A percentile compares a stretch with the other conserved stretches of the same genome.
Evolutionary conservation across 306 rosid genomes (phyloP).

Genomic region (Parietaria judaica): DNA sequence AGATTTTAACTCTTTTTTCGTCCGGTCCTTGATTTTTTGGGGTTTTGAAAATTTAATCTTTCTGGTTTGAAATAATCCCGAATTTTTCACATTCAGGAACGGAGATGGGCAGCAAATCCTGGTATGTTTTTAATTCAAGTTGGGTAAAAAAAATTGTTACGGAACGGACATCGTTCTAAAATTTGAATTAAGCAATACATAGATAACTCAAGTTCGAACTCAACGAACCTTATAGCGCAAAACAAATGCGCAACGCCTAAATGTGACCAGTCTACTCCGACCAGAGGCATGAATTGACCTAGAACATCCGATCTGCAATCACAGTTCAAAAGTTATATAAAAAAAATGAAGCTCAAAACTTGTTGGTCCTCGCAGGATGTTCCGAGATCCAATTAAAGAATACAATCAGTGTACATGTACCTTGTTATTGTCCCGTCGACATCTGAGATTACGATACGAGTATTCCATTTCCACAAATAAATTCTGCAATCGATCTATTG

Average conservation of each 20-base stretch:
- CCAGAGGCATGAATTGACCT: slow-evolving; percentile 99
- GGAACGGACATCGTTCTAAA: too few relatives aligned
- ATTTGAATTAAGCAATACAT: too few relatives aligned
- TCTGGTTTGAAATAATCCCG: too few relatives aligned
- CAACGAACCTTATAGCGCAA: slow-evolving; percentile 86
- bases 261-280: slow-evolving; percentile 98
- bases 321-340: not conserved
- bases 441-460: slow-evolving; percentile 84
- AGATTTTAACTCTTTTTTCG: too few relatives aligned
- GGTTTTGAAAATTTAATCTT: too few relatives aligned
- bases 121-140: too few relatives aligned
- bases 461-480: slow-evolving; percentile 88
- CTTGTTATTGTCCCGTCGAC: slow-evolving; percentile 98
- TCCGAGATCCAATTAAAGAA: not conserved
- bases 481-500: slow-evolving; percentile 78
- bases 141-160: too few relatives aligned
- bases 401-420: slow-evolving; percentile 30
- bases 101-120: too few relatives aligned
- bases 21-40: too few relatives aligned
- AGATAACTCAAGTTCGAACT: not conserved
- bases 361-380: too few relatives aligned
- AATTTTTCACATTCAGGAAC: too few relatives aligned
- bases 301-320: slow-evolving; percentile 83
- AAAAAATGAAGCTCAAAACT: too few relatives aligned
- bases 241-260: slow-evolving; percentile 90